Evolutionary conservation across 108 stramenopile genomes (phyloP).

Genomic region (Thalassiosira profunda): DNA sequence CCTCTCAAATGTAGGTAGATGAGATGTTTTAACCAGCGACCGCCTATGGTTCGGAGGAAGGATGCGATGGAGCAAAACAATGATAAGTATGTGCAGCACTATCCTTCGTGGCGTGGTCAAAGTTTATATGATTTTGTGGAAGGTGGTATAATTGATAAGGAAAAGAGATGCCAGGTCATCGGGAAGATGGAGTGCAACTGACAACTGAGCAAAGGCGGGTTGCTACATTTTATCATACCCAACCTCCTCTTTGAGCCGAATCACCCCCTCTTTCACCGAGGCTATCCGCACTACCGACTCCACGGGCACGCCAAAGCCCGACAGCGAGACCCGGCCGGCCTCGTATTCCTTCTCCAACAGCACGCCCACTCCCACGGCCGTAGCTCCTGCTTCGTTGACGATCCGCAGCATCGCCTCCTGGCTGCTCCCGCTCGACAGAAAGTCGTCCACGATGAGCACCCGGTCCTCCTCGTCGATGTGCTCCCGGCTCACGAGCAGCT

Average conservation of each 20-base stretch:
- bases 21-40: too few species aligned
- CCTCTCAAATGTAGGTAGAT: too few species aligned
- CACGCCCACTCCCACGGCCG: slow-evolving; percentile 82
- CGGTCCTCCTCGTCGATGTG: slow-evolving; percentile 82
- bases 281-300: slow-evolving; percentile 74
- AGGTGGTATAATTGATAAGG: too few species aligned
- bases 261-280: slow-evolving; percentile 76
- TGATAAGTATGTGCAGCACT: too few species aligned
- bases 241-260: slow-evolving; percentile 81
- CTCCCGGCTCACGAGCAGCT: slow-evolving; percentile 81
- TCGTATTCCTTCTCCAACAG: slow-evolving; percentile 90
- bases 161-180: too few species aligned
- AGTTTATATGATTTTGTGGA: too few species aligned
- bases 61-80: too few species aligned
- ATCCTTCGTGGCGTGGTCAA: too few species aligned
- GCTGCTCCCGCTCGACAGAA: slow-evolving; percentile 84
- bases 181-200: too few species aligned
- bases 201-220: neutral
- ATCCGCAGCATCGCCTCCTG: slow-evolving; percentile 90
- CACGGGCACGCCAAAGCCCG: slow-evolving; percentile 80
- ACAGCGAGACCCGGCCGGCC: slow-evolving; percentile 73
- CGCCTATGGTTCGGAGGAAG: too few species aligned
- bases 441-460: slow-evolving; percentile 91
- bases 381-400: slow-evolving; percentile 80
- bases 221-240: slow-evolving; percentile 72